phyloP scores from a whole-genome alignment of 2,329 filamentous ascomycete genomes.

The Aspergillus unguis region DNA sequence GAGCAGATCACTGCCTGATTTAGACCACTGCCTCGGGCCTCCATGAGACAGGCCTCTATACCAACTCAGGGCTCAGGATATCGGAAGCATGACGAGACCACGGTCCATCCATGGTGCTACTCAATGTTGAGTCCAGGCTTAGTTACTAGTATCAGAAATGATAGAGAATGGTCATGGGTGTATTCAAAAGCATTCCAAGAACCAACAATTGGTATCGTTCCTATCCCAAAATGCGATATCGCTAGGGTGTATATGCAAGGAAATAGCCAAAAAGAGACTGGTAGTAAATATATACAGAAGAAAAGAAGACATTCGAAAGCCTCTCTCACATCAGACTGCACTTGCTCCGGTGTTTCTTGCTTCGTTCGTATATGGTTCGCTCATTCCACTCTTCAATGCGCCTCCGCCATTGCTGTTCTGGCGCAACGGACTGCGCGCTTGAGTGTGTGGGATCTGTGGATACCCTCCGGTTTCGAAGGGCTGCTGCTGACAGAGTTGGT shows the following conservation, averaged over 20 bases:
- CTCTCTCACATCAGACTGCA: constrained; percentile 38
- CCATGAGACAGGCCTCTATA: no score
- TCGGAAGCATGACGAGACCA: no score
- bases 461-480: constrained; percentile 24
- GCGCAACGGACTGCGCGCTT: constrained; percentile 23
- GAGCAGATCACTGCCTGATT: no score
- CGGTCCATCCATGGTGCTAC: no score
- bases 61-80: no score
- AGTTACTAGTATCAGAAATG: no score
- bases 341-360: constrained; percentile 30
- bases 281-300: background rate
- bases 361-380: constrained; percentile 35
- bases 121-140: no score
- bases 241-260: constrained; percentile 13
- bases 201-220: constrained; percentile 8
- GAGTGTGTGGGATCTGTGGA: constrained; percentile 34
- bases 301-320: background rate
- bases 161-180: constrained; percentile 1
- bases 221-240: constrained; percentile 2
- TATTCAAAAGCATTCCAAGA: background rate
- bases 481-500: constrained; percentile 9
- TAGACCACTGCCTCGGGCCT: no score
- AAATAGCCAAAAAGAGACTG: background rate
- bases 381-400: constrained; percentile 42
- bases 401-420: constrained; percentile 37